Conservation (phyloP, 2,329 filamentous ascomycete genomes). For the Epichloe amarillans region DNA sequence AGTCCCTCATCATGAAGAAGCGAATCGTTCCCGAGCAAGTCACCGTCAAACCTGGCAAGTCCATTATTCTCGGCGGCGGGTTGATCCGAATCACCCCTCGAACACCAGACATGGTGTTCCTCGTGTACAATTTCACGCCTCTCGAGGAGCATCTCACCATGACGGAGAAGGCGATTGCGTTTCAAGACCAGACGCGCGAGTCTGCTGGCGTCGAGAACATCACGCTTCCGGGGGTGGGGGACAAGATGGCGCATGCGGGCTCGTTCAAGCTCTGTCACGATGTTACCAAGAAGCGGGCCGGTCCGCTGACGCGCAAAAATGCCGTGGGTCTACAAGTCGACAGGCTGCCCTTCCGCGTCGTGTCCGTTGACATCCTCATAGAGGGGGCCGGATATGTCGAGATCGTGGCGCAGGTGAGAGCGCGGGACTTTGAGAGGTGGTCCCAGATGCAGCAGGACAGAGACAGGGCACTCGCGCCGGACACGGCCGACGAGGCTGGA, state of each 20-base stretch:
- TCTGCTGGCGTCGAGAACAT: constrained; percentile 49
- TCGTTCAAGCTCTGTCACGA: constrained; percentile 65
- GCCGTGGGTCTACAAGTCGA: constrained; percentile 52
- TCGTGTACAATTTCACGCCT: constrained; percentile 80
- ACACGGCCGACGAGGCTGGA: constrained; percentile 5
- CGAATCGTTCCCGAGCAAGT: constrained; percentile 62
- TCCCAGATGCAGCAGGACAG: constrained; percentile 8
- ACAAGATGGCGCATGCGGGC: constrained; percentile 56
- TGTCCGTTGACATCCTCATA: constrained; percentile 73
- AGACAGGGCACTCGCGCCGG: constrained; percentile 11
- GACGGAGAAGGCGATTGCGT: constrained; percentile 64
- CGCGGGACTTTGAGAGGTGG: constrained; percentile 25
- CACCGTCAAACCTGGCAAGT: constrained; percentile 61
- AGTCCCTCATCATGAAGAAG: constrained; percentile 63
- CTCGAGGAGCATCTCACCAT: constrained; percentile 62
- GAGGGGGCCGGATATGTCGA: constrained; percentile 94
- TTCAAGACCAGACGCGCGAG: constrained; percentile 51
- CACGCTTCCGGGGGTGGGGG: constrained; percentile 40
- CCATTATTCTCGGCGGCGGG: constrained; percentile 64
- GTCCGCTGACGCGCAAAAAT: constrained; percentile 52
- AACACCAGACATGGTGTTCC: constrained; percentile 45
- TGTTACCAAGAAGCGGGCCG: constrained; percentile 67
- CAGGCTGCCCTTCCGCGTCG: constrained; percentile 63
- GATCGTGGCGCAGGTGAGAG: constrained; percentile 67
- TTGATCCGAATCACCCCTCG: constrained; percentile 77